Evolutionary conservation across 176 grass and related monocot genomes (phyloP), one percentile per base, ranked within the genome.

Genomic region (Bothriochloa decipiens): DNA sequence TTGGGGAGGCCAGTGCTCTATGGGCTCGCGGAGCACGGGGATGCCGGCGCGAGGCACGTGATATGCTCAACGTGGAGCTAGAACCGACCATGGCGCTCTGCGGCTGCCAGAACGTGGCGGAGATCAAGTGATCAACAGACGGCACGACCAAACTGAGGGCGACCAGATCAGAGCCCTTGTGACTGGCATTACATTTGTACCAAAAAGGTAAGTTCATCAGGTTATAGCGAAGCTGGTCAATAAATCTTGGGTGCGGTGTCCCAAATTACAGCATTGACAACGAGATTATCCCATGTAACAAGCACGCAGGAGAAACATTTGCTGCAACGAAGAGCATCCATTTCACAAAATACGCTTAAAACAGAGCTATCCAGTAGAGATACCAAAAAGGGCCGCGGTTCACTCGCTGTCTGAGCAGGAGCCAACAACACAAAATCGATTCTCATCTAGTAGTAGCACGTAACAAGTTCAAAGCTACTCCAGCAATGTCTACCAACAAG

Each of bases 31-130:
- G 95, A 86, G 41, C 83, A 88, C 3, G 95, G 92, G 33, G 86
- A 97, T 55, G 72, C 86, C 1, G 90, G 92, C 1, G 92, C 84
- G 71, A 86, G 69, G 84, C 85, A 89, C 55, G 92, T 97, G 67
- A 79, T 97, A 91, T 97, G 90, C 90, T 97, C 63, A 86, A 88
- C 43, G 11, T 18, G 4, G 95, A 97, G 82, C 74, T 92, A 70
- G 92, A 94, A 74, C 72, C 91, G 5, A 70, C 90, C 55, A 97
- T 97, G 95, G 90, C 88, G 66, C 89, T 94, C 61, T 85, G 88
- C 37, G 95, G 92, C 41, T 86, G 92, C 84, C 88, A 35, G 2
- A 89, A 84, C 74, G 70, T 94, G 14, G 79, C 7, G 15, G 86
- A 84, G n/a, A n/a, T n/a, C n/a, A n/a, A n/a, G n/a, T n/a, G n/a